Conservation (phyloP, 1,284 basidiomycete species). For the Sutorius eximius region DNA sequence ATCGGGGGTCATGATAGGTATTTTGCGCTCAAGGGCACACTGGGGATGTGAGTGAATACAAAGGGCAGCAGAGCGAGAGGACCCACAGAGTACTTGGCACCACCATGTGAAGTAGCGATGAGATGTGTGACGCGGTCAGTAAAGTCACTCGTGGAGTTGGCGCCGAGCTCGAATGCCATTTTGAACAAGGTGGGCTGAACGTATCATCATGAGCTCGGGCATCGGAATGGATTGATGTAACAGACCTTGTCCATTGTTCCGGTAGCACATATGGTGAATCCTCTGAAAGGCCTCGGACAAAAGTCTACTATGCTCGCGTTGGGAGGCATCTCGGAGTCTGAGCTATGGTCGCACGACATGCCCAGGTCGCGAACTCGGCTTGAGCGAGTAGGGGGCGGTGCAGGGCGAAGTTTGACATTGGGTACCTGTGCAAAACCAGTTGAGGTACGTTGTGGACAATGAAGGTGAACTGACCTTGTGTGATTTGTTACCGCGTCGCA, state of each 20-base stretch:
- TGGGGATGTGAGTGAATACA: constrained; percentile 30
- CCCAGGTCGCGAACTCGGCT: constrained; percentile 1
- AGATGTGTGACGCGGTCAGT: constrained; percentile 82
- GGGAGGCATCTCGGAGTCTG: constrained; percentile 34
- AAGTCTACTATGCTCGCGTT: constrained; percentile 45
- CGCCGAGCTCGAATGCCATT: constrained; percentile 75
- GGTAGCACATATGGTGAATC: constrained; percentile 68
- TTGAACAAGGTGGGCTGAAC: constrained; percentile 64
- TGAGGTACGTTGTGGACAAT: not conserved
- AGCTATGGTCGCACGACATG: constrained; percentile 22
- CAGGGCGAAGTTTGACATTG: constrained; percentile 72
- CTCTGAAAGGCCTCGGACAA: constrained; percentile 66
- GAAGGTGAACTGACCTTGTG: constrained; percentile 40
- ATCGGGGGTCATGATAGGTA: constrained; percentile 69
- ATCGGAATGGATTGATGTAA: not conserved
- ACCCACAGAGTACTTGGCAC: constrained; percentile 73
- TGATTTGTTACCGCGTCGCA: constrained; percentile 43
- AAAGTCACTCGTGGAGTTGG: constrained; percentile 60
- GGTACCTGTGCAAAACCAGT: constrained; percentile 52
- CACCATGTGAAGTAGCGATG: constrained; percentile 65
- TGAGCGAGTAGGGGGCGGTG: constrained; percentile 37
- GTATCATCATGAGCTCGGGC: not conserved
- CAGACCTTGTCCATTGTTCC: constrained; percentile 68
- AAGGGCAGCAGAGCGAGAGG: not conserved
- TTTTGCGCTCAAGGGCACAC: constrained; percentile 73